phyloP scores from a whole-genome alignment of 371 early-diverging fungal species.

The Rhizopus arrhizus region DNA sequence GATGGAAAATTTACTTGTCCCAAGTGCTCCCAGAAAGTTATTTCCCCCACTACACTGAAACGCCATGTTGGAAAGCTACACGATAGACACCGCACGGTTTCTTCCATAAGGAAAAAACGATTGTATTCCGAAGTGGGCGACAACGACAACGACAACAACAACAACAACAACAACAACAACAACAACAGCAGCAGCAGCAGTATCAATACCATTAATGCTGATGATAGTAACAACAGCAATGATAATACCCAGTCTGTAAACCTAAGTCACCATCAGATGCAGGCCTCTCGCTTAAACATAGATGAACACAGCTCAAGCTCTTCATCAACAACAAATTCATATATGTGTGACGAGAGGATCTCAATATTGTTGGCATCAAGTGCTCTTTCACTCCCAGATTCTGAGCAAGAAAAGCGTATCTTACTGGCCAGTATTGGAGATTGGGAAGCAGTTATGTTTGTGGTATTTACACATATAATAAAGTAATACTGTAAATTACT shows the following conservation, averaged over 20 bases:
- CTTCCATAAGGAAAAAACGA: conserved; percentile 3
- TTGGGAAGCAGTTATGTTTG: conserved; percentile 15
- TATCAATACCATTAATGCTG: not conserved
- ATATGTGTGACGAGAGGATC: not conserved
- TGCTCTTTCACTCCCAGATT: conserved; percentile 9
- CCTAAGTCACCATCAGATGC: conserved; percentile 3
- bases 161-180: not conserved
- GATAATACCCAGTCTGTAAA: conserved; percentile 1
- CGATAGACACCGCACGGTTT: not conserved
- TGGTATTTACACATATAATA: too few relatives aligned
- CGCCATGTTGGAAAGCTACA: conserved; percentile 3
- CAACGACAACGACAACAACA: not conserved
- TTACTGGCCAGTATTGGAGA: conserved; percentile 11
- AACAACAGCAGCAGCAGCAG: not conserved
- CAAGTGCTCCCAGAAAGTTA: conserved; percentile 6
- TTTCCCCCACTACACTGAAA: conserved; percentile 1
- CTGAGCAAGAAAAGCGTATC: conserved; percentile 12
- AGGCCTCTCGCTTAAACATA: conserved; percentile 9
- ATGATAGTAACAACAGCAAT: conserved; percentile 10
- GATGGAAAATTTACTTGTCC: conserved; percentile 14
- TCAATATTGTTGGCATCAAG: conserved; percentile 14
- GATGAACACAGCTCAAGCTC: conserved; percentile 11
- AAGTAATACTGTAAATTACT: too few relatives aligned
- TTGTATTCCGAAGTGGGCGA: not conserved
- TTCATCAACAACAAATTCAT: conserved; percentile 14